Conservation (phyloP, 2,329 filamentous ascomycete genomes). For the Beauveria scarabaeidicola region DNA sequence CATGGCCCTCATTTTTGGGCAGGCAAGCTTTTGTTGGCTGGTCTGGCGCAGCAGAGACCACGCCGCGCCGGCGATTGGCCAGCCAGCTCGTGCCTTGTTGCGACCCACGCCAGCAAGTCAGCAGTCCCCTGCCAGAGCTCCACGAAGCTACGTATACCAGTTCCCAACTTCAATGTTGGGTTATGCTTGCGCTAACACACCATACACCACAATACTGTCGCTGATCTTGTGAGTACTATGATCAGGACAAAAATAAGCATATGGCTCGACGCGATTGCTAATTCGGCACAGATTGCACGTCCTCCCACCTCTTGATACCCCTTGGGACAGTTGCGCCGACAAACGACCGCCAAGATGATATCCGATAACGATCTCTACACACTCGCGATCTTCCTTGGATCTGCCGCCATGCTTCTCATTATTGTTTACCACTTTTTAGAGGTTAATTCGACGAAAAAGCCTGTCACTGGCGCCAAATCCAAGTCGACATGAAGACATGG, state of each 20-base stretch:
- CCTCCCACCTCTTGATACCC: neutral
- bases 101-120: conserved; percentile 3
- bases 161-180: conserved; percentile 5
- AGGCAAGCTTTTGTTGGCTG: neutral
- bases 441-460: conserved; percentile 49
- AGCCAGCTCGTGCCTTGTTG: neutral
- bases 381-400: conserved; percentile 88
- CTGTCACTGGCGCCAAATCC: conserved; percentile 15
- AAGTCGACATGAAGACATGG: neutral
- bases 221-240: neutral
- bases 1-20: conserved; percentile 7
- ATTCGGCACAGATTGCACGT: neutral
- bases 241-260: neutral
- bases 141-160: conserved; percentile 14
- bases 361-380: conserved; percentile 85
- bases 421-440: conserved; percentile 95
- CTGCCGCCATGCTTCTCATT: conserved; percentile 82
- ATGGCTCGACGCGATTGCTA: neutral
- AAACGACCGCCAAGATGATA: conserved; percentile 62
- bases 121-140: neutral
- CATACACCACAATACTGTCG: neutral
- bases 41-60: neutral
- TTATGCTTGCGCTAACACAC: neutral
- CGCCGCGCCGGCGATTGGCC: neutral
- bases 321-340: conserved; percentile 11